Conservation (phyloP, 345 rosid species). For the Odontarrhena argentea region DNA sequence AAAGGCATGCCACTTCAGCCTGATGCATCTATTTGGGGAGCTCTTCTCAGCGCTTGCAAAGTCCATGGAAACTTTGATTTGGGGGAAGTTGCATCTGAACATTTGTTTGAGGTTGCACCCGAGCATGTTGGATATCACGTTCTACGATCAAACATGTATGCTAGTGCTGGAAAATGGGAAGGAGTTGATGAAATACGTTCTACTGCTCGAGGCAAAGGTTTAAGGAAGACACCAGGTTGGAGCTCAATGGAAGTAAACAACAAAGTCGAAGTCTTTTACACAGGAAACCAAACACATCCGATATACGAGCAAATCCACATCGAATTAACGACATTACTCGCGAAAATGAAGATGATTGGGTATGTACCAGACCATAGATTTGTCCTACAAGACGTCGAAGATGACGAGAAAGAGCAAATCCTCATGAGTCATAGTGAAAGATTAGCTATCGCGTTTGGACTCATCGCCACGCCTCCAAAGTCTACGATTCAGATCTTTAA, state of each 20-base stretch:
- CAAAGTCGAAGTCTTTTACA: slow-evolving; percentile 58
- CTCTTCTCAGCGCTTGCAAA: slow-evolving; percentile 60
- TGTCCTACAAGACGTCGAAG: slow-evolving; percentile 66
- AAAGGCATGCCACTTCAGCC: slow-evolving; percentile 53
- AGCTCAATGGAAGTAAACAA: slow-evolving; percentile 54
- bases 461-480: slow-evolving; percentile 49
- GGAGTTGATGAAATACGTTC: slow-evolving; percentile 53
- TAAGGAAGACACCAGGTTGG: slow-evolving; percentile 72
- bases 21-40: slow-evolving; percentile 65
- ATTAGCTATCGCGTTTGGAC: slow-evolving; percentile 58
- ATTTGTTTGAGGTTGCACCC: slow-evolving; percentile 51
- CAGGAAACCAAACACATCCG: slow-evolving; percentile 57
- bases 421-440: slow-evolving; percentile 61
- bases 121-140: slow-evolving; percentile 66
- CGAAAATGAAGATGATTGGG: slow-evolving; percentile 56
- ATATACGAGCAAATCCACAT: slow-evolving; percentile 40
- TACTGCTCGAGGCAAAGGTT: slow-evolving; percentile 49
- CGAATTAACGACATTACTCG: slow-evolving; percentile 46
- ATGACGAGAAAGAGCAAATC: slow-evolving; percentile 64
- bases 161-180: slow-evolving; percentile 59
- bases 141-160: slow-evolving; percentile 59
- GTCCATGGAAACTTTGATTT: slow-evolving; percentile 55
- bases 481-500: slow-evolving; percentile 53
- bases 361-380: slow-evolving; percentile 56
- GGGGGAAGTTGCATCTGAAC: slow-evolving; percentile 52